Evolutionary conservation across 2,329 filamentous ascomycete species (phyloP), one percentile per base, ranked within the genome.

Genomic region (Colletotrichum somersetense): DNA sequence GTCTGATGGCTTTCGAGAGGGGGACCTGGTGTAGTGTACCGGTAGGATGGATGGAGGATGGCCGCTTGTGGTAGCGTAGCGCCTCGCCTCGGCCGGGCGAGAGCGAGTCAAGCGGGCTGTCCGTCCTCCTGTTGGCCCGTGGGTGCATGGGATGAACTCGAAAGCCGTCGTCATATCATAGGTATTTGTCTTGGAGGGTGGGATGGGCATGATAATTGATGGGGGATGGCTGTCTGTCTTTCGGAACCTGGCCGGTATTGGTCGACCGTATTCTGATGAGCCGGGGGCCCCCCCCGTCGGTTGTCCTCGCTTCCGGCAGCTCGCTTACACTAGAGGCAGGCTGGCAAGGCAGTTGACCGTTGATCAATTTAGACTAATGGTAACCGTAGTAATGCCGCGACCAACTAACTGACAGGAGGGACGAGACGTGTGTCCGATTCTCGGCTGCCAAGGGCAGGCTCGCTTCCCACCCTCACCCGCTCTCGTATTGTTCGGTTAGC

Each of bases 261-360:
- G 44, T 46, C 44, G 23, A 53, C 23, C 14, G 5, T 7, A 18
- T 2, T 6, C 14, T 12, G 26, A 18, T 16, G 50, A 5, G 50
- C 3, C 26, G 12, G 23, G n/a, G 44, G 44, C 6, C 18, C 42
- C 16, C 7, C 11, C n/a, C 18, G 5, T 23, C 62, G 40, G 62
- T 52, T 33, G 40, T 18, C 30, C 33, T 56, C 42, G 52, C 42
- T 56, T 65, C 52, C 52, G 62, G 52, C 35, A 44, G 38, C 52
- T 65, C 62, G 52, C 62, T 65, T 65, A 63, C 35, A 14, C 11
- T 3, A 18, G 59, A 48, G 23, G 12, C 10, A 52, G 12, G 0
- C 46, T 33, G 46, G 42, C 42, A 20, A 20, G 44, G 42, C 42
- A 46, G 44, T n/a, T 20, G 42, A 44, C 18, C 18, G 20, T 46